Evolutionary conservation across 352 stramenopile genomes (phyloP), one percentile per base, ranked within the genome.

Genomic region (Elongisporangium undulatum): DNA sequence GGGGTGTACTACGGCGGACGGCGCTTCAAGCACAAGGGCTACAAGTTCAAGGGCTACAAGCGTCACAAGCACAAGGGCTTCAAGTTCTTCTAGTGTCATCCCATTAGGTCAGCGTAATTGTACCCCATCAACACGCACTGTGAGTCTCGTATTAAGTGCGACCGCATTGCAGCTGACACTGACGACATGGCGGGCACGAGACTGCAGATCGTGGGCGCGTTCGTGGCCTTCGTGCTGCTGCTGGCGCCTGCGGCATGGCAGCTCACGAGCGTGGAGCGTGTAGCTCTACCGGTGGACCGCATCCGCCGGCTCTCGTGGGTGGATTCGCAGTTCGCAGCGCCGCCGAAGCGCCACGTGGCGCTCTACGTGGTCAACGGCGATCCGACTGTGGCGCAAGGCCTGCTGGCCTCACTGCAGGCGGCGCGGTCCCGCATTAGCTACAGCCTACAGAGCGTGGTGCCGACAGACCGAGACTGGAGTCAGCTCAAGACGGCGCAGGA

Each of bases 171-270:
- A 4, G 4, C 15, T 17, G 20, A 23, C 49, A 66, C 17, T 20
- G 24, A 38, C 16, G 15, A 53, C 7, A 93, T 93, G 83, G 81
- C 76, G 23, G 83, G 81, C 55, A 91, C 83, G 29, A 74, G 84
- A 51, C 68, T 93, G 59, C 77, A 89, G 55, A 85, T 92, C 62
- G 83, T 92, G 21, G 77, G 71, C 55, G 75, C 74, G 55, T 91
- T 93, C 67, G 77, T 86, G 68, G 59, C 89, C 53, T 91, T 91
- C 67, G 70, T 73, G 64, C 72, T 88, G 53, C 68, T 83, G 38
- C 74, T 72, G 50, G 68, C 81, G 52, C 81, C 83, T 34, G 64
- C 89, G 55, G 83, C 83, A 19, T 90, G 72, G 72, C 71, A 77
- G 51, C 67, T 89, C 54, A 92, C 82, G 55, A 77, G 82, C 24